phyloP scores from a whole-genome alignment of 768 basidiomycete species.

The Dictyophora rubrovolvata region DNA sequence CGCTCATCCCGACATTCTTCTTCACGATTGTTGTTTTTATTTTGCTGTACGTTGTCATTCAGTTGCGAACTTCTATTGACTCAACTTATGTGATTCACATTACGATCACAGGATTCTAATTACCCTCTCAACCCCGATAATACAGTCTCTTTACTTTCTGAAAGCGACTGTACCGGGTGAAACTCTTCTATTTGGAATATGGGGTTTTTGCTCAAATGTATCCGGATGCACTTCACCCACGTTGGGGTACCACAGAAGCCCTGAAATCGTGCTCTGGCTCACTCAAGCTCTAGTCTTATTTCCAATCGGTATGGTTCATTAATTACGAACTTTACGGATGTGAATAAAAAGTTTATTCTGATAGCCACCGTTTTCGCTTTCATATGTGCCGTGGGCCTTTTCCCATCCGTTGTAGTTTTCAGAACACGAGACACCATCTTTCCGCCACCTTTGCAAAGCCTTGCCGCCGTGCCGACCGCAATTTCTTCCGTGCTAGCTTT shows the following conservation, averaged over 20 bases:
- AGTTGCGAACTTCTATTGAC: not conserved
- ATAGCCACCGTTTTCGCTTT: slow-evolving; percentile 16
- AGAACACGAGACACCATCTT: slow-evolving; percentile 10
- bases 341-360: not conserved
- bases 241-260: slow-evolving; percentile 15
- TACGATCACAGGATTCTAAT: slow-evolving; percentile 13
- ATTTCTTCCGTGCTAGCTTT: slow-evolving; percentile 15
- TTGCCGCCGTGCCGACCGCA: slow-evolving; percentile 13
- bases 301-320: slow-evolving; percentile 14
- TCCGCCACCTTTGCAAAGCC: slow-evolving; percentile 15
- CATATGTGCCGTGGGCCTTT: slow-evolving; percentile 9
- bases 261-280: slow-evolving; percentile 14
- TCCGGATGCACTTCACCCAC: slow-evolving; percentile 12
- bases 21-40: slow-evolving; percentile 5
- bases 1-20: slow-evolving; percentile 5
- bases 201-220: slow-evolving; percentile 17
- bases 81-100: not conserved
- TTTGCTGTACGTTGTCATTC: not conserved
- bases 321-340: not conserved
- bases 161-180: slow-evolving; percentile 13
- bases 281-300: slow-evolving; percentile 15
- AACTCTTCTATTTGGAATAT: slow-evolving; percentile 14
- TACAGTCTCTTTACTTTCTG: slow-evolving; percentile 16
- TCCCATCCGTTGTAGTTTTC: slow-evolving; percentile 12
- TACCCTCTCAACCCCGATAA: slow-evolving; percentile 18